A percentile compares a stretch with the other conserved stretches of the same genome.
Conservation (phyloP, 768 basidiomycete species). For the Albatrellus ellisii region DNA sequence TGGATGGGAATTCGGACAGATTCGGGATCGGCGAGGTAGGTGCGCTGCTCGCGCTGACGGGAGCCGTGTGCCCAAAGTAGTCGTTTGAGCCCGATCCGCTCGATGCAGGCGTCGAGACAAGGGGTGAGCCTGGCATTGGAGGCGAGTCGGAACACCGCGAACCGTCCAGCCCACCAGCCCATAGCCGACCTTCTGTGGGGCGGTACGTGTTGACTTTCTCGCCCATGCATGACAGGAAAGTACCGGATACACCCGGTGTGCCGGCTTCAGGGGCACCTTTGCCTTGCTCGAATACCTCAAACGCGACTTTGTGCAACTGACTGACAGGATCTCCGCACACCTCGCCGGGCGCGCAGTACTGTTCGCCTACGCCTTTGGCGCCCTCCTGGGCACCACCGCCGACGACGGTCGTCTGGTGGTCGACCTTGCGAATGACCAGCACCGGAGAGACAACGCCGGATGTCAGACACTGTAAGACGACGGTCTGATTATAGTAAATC, state of each 20-base stretch:
- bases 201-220: constrained; percentile 89
- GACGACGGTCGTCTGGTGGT: constrained; percentile 78
- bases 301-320: constrained; percentile 91
- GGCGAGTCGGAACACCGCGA: constrained; percentile 33
- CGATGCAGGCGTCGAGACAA: constrained; percentile 48
- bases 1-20: constrained; percentile 55
- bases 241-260: constrained; percentile 64
- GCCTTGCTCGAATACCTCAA: constrained; percentile 71
- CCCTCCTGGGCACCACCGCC: constrained; percentile 88
- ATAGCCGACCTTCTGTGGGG: constrained; percentile 70
- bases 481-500: constrained; percentile 94
- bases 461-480: constrained; percentile 87
- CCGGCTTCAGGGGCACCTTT: constrained; percentile 64
- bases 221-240: constrained; percentile 84
- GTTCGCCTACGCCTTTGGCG: constrained; percentile 72
- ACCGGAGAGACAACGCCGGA: constrained; percentile 92
- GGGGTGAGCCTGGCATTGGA: constrained; percentile 54
- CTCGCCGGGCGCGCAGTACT: constrained; percentile 74
- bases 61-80: constrained; percentile 38
- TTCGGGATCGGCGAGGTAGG: constrained; percentile 46
- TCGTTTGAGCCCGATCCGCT: constrained; percentile 35
- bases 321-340: constrained; percentile 90
- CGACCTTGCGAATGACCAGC: constrained; percentile 88
- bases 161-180: constrained; percentile 25
- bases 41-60: constrained; percentile 38